phyloP scores from a whole-genome alignment of 257 asterid species.

The Jaltomata sinuosa region DNA sequence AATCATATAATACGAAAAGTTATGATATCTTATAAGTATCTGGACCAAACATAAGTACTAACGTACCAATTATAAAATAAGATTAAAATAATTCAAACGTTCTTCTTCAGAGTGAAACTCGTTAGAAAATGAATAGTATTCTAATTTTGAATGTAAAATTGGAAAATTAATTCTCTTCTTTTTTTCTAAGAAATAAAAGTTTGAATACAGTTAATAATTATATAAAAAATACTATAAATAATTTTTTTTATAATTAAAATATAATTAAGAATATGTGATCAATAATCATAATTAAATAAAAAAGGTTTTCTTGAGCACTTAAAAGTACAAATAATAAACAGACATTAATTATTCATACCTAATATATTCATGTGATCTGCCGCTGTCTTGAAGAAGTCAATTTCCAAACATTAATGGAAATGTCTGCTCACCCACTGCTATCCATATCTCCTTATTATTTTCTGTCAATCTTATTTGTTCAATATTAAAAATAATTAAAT shows the following conservation, averaged over 20 bases:
- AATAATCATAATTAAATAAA: neutral
- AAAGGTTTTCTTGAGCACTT: neutral
- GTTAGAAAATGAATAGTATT: neutral
- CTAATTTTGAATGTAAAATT: neutral
- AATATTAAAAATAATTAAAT: no score
- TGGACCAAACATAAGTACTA: no score
- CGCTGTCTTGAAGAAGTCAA: neutral
- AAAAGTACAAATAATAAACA: neutral
- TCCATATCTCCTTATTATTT: conserved; percentile 5
- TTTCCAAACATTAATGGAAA: neutral
- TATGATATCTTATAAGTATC: no score
- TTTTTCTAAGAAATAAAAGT: neutral
- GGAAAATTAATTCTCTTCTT: neutral
- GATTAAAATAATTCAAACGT: neutral
- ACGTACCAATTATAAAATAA: no score
- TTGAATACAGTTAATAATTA: neutral
- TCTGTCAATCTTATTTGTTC: no score
- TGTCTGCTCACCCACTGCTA: conserved; percentile 12
- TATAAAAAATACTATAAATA: neutral
- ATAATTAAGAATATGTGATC: neutral
- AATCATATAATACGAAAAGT: no score
- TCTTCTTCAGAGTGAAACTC: neutral
- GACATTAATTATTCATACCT: neutral
- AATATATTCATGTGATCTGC: neutral
- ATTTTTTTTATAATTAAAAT: neutral